A percentile compares a stretch with the other conserved stretches of the same genome.
These are phyloP conservation scores for Candida pseudoglaebosa DNA, from an alignment of 805 yeast species.

Conservation along the genomic window DNA sequence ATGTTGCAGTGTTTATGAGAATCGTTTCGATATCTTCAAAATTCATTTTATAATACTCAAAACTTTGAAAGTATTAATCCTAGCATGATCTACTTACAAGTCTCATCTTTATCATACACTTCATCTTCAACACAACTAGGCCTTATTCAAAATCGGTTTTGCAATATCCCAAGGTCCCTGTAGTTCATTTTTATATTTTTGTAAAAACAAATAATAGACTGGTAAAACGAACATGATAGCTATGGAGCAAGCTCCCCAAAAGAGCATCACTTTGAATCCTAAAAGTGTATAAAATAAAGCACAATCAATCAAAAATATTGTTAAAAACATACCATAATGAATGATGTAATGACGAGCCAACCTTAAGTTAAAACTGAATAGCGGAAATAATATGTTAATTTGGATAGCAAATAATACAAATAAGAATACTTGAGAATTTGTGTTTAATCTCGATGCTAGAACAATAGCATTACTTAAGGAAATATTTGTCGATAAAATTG, in stretches of 20 bases:
- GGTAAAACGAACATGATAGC: slow-evolving; percentile 59
- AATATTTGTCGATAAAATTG: slow-evolving; percentile 73
- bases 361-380: slow-evolving; percentile 60
- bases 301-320: slow-evolving; percentile 15
- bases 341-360: slow-evolving; percentile 24
- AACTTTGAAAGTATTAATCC: no score
- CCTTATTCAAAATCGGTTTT: slow-evolving; percentile 49
- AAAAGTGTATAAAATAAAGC: slow-evolving; percentile 23
- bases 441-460: slow-evolving; percentile 76
- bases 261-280: slow-evolving; percentile 27
- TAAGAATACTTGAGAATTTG: slow-evolving; percentile 76
- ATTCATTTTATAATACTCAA: no score
- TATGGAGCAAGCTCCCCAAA: slow-evolving; percentile 51
- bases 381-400: slow-evolving; percentile 67
- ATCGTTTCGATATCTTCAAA: no score
- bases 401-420: slow-evolving; percentile 74
- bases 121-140: no score
- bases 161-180: slow-evolving; percentile 96
- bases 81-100: no score
- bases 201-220: slow-evolving; percentile 63
- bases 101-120: no score
- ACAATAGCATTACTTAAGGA: slow-evolving; percentile 85
- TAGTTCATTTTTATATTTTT: slow-evolving; percentile 76
- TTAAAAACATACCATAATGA: slow-evolving; percentile 21
- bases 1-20: no score